Conservation (phyloP, 129 eudicot species). For the Centella asiatica region DNA sequence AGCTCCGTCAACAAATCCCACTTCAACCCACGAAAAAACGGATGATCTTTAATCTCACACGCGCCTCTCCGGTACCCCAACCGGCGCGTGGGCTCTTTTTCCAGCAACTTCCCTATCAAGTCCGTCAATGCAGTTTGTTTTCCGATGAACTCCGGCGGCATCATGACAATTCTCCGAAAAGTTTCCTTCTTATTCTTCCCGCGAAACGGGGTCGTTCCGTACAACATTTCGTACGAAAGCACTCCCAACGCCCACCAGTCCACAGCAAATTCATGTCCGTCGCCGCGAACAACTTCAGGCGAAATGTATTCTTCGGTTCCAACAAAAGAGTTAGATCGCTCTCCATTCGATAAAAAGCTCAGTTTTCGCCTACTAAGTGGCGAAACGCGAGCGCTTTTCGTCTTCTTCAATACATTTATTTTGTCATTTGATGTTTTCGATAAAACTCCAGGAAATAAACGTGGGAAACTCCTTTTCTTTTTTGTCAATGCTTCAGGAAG, state of each 20-base stretch:
- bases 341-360: slow-evolving; percentile 29
- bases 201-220: slow-evolving; percentile 77
- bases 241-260: slow-evolving; percentile 97
- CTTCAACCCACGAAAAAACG: slow-evolving; percentile 54
- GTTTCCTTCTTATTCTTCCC: slow-evolving; percentile 76
- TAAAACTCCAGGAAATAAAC: slow-evolving; percentile 2
- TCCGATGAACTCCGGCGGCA: slow-evolving; percentile 54
- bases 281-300: slow-evolving; percentile 76
- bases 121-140: slow-evolving; percentile 56
- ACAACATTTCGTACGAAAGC: slow-evolving; percentile 75
- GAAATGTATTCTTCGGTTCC: slow-evolving; percentile 93
- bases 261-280: slow-evolving; percentile 78
- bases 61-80: slow-evolving; percentile 63
- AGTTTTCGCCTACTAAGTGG: slow-evolving; percentile 35
- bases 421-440: not conserved
- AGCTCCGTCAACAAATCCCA: slow-evolving; percentile 80
- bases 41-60: slow-evolving; percentile 63
- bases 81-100: slow-evolving; percentile 69
- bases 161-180: slow-evolving; percentile 39
- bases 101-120: slow-evolving; percentile 51
- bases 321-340: slow-evolving; percentile 75
- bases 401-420: slow-evolving; percentile 24
- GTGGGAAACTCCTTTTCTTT: slow-evolving; percentile 17
- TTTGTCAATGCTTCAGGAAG: slow-evolving; percentile 16
- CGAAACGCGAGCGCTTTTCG: slow-evolving; percentile 65